phyloP scores from a whole-genome alignment of 2,329 filamentous ascomycete species.

The Epicoccum sorghinum region DNA sequence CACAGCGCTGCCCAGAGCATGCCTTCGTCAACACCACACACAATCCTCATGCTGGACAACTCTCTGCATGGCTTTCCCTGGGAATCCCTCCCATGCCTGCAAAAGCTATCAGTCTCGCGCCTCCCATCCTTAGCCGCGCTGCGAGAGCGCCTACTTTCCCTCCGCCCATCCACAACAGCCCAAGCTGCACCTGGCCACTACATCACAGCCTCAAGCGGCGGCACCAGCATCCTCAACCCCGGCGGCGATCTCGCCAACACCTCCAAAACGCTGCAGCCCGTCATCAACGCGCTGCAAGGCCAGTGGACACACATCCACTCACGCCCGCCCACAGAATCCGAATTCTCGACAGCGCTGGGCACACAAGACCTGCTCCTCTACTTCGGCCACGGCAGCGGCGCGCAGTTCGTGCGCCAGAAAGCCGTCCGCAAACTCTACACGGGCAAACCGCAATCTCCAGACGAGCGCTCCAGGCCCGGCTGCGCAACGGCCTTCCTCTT shows the following conservation, averaged over 20 bases:
- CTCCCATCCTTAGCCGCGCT: conserved; percentile 86
- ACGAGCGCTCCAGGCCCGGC: conserved; percentile 22
- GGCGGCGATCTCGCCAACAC: conserved; percentile 82
- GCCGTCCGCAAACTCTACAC: conserved; percentile 76
- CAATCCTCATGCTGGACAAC: conserved; percentile 90
- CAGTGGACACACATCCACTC: conserved; percentile 73
- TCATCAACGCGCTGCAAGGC: conserved; percentile 58
- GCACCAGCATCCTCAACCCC: conserved; percentile 88
- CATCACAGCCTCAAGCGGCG: conserved; percentile 60
- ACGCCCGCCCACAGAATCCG: conserved; percentile 73
- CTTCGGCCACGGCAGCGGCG: conserved; percentile 94
- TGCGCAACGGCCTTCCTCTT: conserved; percentile 89
- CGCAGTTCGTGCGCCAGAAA: conserved; percentile 88
- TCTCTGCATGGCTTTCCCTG: conserved; percentile 89
- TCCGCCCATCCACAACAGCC: conserved; percentile 44
- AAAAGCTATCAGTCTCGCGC: conserved; percentile 78
- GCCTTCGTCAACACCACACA: conserved; percentile 63
- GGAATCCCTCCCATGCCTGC: conserved; percentile 91
- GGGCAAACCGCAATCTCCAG: conserved; percentile 41
- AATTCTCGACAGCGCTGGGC: conserved; percentile 73
- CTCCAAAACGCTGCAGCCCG: conserved; percentile 72
- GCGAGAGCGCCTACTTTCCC: conserved; percentile 71
- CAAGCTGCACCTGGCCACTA: conserved; percentile 43
- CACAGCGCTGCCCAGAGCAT: conserved; percentile 59
- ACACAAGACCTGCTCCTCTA: conserved; percentile 80